Evolutionary conservation across 169 alveolate genomes (phyloP), one percentile per base, ranked within the genome.

Genomic region (Plasmodium ovale): DNA sequence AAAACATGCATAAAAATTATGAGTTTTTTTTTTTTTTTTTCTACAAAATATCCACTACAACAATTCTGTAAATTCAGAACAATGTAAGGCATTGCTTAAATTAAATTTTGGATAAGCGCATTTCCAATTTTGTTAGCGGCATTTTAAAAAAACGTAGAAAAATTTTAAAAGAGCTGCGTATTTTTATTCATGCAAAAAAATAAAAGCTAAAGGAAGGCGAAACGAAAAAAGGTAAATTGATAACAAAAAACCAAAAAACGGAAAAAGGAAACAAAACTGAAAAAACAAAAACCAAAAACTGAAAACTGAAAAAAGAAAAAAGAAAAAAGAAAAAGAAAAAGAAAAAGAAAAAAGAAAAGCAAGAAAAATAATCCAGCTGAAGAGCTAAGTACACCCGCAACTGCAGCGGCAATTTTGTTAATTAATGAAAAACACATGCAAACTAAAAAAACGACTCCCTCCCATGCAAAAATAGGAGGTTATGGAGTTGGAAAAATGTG

Each of bases 71-170:
- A n/a, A n/a, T n/a, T n/a, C n/a, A n/a, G n/a, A n/a, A n/a, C n/a
- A n/a, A n/a, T n/a, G n/a, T n/a, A n/a, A n/a, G n/a, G n/a, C n/a
- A n/a, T n/a, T n/a, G n/a, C n/a, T n/a, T n/a, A n/a, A n/a, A n/a
- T n/a, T n/a, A n/a, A n/a, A n/a, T n/a, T n/a, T n/a, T n/a, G n/a
- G n/a, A n/a, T n/a, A n/a, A n/a, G n/a, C n/a, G n/a, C n/a, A n/a
- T n/a, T n/a, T n/a, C n/a, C n/a, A n/a, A n/a, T n/a, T n/a, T n/a
- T n/a, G n/a, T n/a, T n/a, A n/a, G n/a, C n/a, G n/a, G n/a, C n/a
- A 1, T 53, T 53, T 53, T 62, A 62, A n/a, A 62, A 62, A 62
- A 62, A 62, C n/a, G 33, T 0, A 62, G 27, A 62, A 33, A 12
- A 7, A 53, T 1, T 21, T 53, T 53, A 19, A 12, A 29, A 62